Evolutionary conservation across 495 filamentous ascomycete genomes (phyloP), one percentile per base, ranked within the genome.

Genomic region (Neurospora pannonica): DNA sequence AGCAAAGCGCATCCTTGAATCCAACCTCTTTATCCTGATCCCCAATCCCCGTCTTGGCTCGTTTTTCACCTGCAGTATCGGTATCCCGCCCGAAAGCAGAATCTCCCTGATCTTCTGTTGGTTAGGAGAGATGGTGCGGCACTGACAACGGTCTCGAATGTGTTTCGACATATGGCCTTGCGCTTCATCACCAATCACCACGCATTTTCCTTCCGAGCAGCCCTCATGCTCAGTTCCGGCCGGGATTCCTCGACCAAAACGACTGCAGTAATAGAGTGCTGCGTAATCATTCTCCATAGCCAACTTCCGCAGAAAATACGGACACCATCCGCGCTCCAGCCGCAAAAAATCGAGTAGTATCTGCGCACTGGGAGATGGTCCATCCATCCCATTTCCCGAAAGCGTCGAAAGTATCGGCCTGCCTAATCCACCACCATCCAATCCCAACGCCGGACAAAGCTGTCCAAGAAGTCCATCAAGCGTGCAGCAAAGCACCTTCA

Each of bases 401-500:
- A 60, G 4, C 5, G 21, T 60, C 21, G 48, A 28, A 60, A 60
- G 21, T 13, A 60, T 15, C 21, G 48, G 48, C 21, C 21, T 4
- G 1, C n/a, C 5, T 28, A 60, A 60, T 0, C 48, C 48, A 24
- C 42, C 42, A 10, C 21, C 48, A 4, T 60, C 48, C 21, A 60
- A 6, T 2, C 11, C 11, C 10, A 60, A 28, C 10, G n/a, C 48
- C 0, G 48, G 48, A 3, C 21, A 60, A 13, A 79, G 24, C 11
- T 79, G 74, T 40, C 75, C 70, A 37, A 79, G 60, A 5, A 78
- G 40, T 36, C 71, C 38, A 37, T 73, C 70, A 28, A 79, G 72
- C 37, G 78, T 71, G 43, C 72, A 71, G 71, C 74, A 77, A 21
- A 79, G 73, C 6, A 78, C 74, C 70, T 79, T 79, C 70, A 79